phyloP scores from a whole-genome alignment of 2,329 filamentous ascomycete species.

The Colletotrichum noveboracense region DNA sequence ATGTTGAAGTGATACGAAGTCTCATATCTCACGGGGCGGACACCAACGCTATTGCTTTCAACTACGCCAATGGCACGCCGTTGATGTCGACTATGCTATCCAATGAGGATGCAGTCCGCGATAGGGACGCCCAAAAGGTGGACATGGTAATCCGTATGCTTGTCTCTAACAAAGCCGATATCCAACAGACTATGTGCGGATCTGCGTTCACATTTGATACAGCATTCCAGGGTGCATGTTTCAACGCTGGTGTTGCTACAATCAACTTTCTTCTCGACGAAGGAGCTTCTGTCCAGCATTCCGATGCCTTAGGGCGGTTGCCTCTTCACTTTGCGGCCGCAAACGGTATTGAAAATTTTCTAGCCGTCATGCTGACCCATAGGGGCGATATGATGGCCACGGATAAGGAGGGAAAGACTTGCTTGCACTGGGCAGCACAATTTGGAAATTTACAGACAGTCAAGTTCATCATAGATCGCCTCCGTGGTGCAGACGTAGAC shows the following conservation, averaged over 20 bases:
- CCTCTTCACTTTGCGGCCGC: not conserved
- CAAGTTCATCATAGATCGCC: not conserved
- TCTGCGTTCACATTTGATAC: not conserved
- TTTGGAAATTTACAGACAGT: not conserved
- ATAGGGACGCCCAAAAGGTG: not conserved
- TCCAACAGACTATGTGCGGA: not conserved
- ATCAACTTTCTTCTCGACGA: not conserved
- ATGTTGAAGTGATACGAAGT: not conserved
- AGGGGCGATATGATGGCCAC: not conserved
- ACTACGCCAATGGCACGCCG: not conserved
- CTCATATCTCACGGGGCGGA: not conserved
- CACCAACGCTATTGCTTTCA: not conserved
- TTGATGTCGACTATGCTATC: not conserved
- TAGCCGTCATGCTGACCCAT: not conserved
- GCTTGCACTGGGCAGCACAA: not conserved
- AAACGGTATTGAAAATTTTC: not conserved
- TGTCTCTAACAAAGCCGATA: not conserved
- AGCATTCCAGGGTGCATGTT: not conserved
- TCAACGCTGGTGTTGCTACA: not conserved
- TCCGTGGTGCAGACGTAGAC: not conserved
- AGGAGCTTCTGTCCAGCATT: not conserved
- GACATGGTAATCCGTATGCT: not conserved
- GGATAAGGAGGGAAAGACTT: not conserved
- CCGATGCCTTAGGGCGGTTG: not conserved
- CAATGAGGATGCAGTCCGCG: not conserved